Conservation (phyloP, 1,284 basidiomycete genomes). For the Ceratobasidium sp. region DNA sequence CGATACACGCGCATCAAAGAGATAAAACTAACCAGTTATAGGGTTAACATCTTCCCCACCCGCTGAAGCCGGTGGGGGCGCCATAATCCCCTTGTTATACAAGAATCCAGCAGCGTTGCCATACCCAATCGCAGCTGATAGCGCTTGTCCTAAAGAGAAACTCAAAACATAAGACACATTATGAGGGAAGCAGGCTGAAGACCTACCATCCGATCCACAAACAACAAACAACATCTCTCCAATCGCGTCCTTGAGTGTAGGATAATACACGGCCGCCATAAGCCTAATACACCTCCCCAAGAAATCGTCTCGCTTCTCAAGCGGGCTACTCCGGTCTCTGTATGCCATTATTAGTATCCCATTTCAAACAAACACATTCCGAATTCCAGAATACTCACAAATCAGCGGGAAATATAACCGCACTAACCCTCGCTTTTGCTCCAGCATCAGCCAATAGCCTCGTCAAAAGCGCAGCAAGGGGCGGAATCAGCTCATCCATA, state of each 20-base stretch:
- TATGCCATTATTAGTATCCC: not conserved
- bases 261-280: slow-evolving; percentile 78
- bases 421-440: slow-evolving; percentile 69
- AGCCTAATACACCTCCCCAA: slow-evolving; percentile 86
- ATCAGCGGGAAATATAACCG: slow-evolving; percentile 78
- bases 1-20: too few relatives aligned
- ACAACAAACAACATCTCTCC: slow-evolving; percentile 90
- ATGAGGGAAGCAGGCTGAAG: too few relatives aligned
- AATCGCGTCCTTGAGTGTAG: slow-evolving; percentile 75
- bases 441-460: slow-evolving; percentile 76
- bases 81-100: slow-evolving; percentile 87
- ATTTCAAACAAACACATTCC: not conserved
- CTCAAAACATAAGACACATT: not conserved
- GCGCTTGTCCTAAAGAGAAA: slow-evolving; percentile 67
- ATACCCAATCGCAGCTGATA: slow-evolving; percentile 86
- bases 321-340: slow-evolving; percentile 77
- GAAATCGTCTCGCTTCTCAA: slow-evolving; percentile 78
- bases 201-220: slow-evolving; percentile 83
- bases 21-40: slow-evolving; percentile 74
- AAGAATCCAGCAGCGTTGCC: slow-evolving; percentile 94
- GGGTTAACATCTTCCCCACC: slow-evolving; percentile 65
- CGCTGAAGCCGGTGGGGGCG: slow-evolving; percentile 60
- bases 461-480: slow-evolving; percentile 79
- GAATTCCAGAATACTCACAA: slow-evolving; percentile 59
- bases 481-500: slow-evolving; percentile 82